Evolutionary conservation across 1,284 basidiomycete genomes (phyloP).

Genomic region (Malassezia obtusa): DNA sequence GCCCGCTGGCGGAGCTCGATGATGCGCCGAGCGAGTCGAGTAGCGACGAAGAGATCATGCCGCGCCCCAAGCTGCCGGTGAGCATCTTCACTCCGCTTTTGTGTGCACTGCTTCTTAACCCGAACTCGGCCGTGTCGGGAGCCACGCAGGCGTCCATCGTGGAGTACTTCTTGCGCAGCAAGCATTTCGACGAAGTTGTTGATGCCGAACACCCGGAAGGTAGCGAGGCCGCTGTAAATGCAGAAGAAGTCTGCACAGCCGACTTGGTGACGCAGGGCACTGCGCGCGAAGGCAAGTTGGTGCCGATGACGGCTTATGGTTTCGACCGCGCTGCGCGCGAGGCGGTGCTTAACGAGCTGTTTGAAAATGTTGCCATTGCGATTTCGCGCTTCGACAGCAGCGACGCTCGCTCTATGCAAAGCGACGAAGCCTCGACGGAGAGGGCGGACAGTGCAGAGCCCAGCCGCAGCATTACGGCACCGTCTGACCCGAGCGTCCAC

Average conservation of each 20-base stretch:
- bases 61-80: conserved; percentile 58
- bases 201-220: conserved; percentile 51
- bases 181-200: conserved; percentile 32
- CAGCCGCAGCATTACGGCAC: no score
- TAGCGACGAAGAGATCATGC: conserved; percentile 23
- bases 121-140: conserved; percentile 64
- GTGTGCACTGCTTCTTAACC: conserved; percentile 73
- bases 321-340: conserved; percentile 28
- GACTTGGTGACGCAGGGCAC: conserved; percentile 28
- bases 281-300: conserved; percentile 36
- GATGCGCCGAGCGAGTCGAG: conserved; percentile 14
- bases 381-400: conserved; percentile 25
- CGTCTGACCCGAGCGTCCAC: no score
- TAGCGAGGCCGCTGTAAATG: conserved; percentile 10
- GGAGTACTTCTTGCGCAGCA: conserved; percentile 58
- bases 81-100: conserved; percentile 83
- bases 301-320: conserved; percentile 34
- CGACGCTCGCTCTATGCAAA: not conserved
- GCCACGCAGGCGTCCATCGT: conserved; percentile 68
- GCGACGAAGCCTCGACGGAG: not conserved
- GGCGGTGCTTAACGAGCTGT: conserved; percentile 35
- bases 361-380: conserved; percentile 42
- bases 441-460: no score
- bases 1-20: conserved; percentile 33
- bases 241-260: conserved; percentile 4